Evolutionary conservation across 2,329 filamentous ascomycete genomes (phyloP), one percentile per base, ranked within the genome.

Genomic region (Piedraia hortae): DNA sequence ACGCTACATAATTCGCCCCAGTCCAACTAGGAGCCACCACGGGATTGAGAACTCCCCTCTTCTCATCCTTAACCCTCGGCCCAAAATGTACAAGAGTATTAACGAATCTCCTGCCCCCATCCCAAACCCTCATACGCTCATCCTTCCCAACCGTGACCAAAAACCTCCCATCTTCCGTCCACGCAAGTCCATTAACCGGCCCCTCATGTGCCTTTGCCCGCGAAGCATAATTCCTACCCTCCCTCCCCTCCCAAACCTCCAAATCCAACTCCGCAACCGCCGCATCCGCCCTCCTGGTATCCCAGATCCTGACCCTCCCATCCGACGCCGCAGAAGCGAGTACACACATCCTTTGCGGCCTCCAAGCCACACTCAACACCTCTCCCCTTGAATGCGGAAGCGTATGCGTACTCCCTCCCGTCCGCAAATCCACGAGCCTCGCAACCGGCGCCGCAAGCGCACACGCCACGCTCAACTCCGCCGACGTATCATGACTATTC

Each of bases 21-120:
- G n/a, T n/a, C n/a, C n/a, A n/a, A 1, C 51, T 51, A 0, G 78
- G 75, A 59, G 65, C 31, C 50, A 57, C 24, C 29, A 56, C 21
- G 30, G 52, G 44, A 31, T 45, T 34, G 11, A 46, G 28, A 4
- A 43, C 37, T 3, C 48, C 47, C 2, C 48, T 43, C 5, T 44
- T 41, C 0, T 34, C 56, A 41, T 91, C 91, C 34, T 67, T 69
- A 18, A 91, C 56, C 13, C 66, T 56, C 1, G 80, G 73, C 0
- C 78, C 78, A 38, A 91, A 93, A 41, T 70, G 80, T 0, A 72
- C 73, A 4, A 91, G 60, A 1, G 74, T 88, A 42, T 93, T 91
- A 10, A 70, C 70, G n/a, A n/a, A n/a, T n/a, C n/a, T n/a, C n/a
- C n/a, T n/a, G n/a, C n/a, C n/a, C 2, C 78, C 77, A 39, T 90